Evolutionary conservation across 768 basidiomycete genomes (phyloP).

Genomic region (Galerina marginata): DNA sequence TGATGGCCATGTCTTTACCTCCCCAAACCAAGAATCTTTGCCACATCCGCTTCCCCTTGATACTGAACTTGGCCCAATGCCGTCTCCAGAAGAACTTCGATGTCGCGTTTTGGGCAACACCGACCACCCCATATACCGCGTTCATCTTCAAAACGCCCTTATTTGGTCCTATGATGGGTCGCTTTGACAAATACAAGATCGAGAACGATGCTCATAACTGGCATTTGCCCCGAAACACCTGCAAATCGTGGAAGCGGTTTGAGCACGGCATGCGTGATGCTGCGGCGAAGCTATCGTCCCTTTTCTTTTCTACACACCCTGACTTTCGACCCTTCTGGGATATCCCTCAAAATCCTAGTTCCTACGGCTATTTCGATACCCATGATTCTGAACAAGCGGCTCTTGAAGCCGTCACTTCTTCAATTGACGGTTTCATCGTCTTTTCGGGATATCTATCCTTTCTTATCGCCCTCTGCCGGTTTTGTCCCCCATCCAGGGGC

Average conservation of each 20-base stretch:
- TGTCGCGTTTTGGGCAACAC: neutral
- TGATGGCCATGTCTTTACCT: neutral
- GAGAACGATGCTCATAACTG: neutral
- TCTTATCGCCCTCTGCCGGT: slow-evolving; percentile 6
- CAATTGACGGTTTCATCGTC: slow-evolving; percentile 8
- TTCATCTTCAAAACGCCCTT: neutral
- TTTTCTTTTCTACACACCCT: slow-evolving; percentile 1
- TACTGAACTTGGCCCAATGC: too few species aligned
- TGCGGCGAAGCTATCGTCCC: neutral
- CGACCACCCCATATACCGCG: neutral
- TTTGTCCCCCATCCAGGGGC: neutral
- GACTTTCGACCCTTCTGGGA: neutral
- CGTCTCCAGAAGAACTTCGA: neutral
- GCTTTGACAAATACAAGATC: neutral
- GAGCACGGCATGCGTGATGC: slow-evolving; percentile 1
- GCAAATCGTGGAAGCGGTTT: slow-evolving; percentile 14
- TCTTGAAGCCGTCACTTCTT: neutral
- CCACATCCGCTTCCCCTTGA: neutral
- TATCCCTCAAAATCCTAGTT: slow-evolving; percentile 1
- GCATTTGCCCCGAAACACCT: slow-evolving; percentile 9
- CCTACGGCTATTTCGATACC: slow-evolving; percentile 11
- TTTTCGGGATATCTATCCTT: slow-evolving; percentile 14
- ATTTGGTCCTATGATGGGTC: neutral
- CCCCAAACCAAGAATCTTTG: neutral
- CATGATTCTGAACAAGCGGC: slow-evolving; percentile 7